A percentile compares a stretch with the other conserved stretches of the same genome.
phyloP scores from a whole-genome alignment of 2,329 filamentous ascomycete genomes.

The Microsporum ferrugineum region DNA sequence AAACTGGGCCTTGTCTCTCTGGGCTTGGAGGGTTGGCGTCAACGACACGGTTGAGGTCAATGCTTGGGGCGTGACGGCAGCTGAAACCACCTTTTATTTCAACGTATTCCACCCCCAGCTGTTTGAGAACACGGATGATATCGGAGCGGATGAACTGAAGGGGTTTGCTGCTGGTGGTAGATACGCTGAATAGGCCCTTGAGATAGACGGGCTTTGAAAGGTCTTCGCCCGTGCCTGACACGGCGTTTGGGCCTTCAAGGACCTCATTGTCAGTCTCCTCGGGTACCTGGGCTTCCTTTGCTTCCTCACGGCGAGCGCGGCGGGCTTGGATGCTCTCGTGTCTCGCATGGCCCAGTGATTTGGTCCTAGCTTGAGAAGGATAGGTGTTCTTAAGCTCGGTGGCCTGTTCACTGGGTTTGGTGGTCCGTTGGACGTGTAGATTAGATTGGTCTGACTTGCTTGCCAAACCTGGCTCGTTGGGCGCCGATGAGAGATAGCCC shows the following conservation, averaged over 20 bases:
- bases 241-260: conserved; percentile 26
- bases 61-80: conserved; percentile 79
- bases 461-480: conserved; percentile 58
- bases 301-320: conserved; percentile 60
- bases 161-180: conserved; percentile 87
- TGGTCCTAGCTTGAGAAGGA: conserved; percentile 59
- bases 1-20: conserved; percentile 35
- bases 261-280: conserved; percentile 84
- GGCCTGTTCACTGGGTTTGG: conserved; percentile 38
- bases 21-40: conserved; percentile 52
- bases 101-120: conserved; percentile 78
- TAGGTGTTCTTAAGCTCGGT: conserved; percentile 44
- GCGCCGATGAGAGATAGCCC: conserved; percentile 42
- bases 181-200: conserved; percentile 94
- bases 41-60: conserved; percentile 64
- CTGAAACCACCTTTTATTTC: conserved; percentile 92
- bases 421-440: conserved; percentile 33
- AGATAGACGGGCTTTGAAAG: conserved; percentile 82
- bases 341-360: conserved; percentile 78
- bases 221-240: conserved; percentile 54
- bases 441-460: conserved; percentile 70
- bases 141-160: conserved; percentile 75
- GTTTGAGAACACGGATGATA: conserved; percentile 77
- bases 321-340: conserved; percentile 87
- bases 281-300: conserved; percentile 62